Percentiles rank a stretch among this genome's conserved stretches.
Evolutionary conservation across 2,329 filamentous ascomycete species (phyloP).

Genomic region (Talaromyces sp.): DNA sequence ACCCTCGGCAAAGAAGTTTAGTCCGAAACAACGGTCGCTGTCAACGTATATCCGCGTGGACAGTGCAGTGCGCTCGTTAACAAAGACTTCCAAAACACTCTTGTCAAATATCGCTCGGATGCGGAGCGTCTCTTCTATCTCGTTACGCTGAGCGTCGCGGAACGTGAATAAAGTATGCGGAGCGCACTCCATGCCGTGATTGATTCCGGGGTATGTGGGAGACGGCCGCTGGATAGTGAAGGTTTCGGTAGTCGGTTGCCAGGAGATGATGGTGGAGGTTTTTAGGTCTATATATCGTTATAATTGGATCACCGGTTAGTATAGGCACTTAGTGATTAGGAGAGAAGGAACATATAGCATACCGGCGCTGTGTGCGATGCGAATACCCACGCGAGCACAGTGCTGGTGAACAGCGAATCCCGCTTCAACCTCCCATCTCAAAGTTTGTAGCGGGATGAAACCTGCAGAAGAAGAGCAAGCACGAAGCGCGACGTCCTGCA

Average conservation of each 20-base stretch:
- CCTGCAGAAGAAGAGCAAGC: background rate
- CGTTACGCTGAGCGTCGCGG: slow-evolving; percentile 7
- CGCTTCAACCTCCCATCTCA: slow-evolving; percentile 22
- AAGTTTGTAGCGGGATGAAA: slow-evolving; percentile 11
- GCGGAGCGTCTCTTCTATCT: slow-evolving; percentile 29
- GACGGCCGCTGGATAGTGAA: slow-evolving; percentile 28
- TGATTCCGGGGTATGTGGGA: slow-evolving; percentile 19
- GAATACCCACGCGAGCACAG: slow-evolving; percentile 24
- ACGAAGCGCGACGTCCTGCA: slow-evolving; percentile 4
- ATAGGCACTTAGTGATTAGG: background rate
- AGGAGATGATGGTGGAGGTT: slow-evolving; percentile 34
- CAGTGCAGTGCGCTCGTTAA: slow-evolving; percentile 40
- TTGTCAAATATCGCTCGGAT: slow-evolving; percentile 40
- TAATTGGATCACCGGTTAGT: too few species aligned
- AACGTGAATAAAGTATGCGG: slow-evolving; percentile 45
- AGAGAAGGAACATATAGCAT: slow-evolving; percentile 5
- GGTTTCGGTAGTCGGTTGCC: slow-evolving; percentile 33
- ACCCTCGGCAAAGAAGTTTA: background rate
- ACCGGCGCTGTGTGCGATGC: slow-evolving; percentile 22
- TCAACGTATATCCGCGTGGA: slow-evolving; percentile 32
- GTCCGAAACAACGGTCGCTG: background rate
- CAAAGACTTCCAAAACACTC: slow-evolving; percentile 43
- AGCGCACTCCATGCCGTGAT: slow-evolving; percentile 30
- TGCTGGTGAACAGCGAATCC: slow-evolving; percentile 20
- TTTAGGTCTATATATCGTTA: slow-evolving; percentile 17